Percentiles rank a stretch among this genome's conserved stretches.
These are phyloP conservation scores for Aspergillus leporis DNA, from an alignment of 495 filamentous ascomycete species.

Conservation along the genomic window DNA sequence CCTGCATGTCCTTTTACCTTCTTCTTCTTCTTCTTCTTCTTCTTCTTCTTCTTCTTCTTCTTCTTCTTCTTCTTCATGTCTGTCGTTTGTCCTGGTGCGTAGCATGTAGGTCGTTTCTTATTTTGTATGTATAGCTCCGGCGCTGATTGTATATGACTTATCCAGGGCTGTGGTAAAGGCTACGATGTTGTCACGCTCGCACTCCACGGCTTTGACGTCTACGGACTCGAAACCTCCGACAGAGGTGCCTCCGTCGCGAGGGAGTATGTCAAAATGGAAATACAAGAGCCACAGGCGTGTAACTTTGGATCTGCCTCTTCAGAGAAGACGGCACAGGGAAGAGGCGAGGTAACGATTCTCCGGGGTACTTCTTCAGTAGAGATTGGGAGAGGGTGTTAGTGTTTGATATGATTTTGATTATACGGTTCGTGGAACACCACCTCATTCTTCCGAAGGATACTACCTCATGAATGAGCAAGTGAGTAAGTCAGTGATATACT, in stretches of 20 bases:
- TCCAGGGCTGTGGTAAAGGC: constrained; percentile 37
- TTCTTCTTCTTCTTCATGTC: too few species aligned
- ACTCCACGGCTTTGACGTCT: constrained; percentile 33
- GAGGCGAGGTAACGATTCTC: constrained; percentile 46
- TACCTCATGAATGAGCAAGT: constrained; percentile 25
- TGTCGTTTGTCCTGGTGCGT: too few species aligned
- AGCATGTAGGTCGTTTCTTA: too few species aligned
- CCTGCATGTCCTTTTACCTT: constrained; percentile 23
- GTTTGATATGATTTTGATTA: constrained; percentile 75
- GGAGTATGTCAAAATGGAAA: constrained; percentile 18
- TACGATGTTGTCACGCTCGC: constrained; percentile 39
- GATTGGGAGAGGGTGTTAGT: constrained; percentile 44
- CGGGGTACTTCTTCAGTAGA: constrained; percentile 62
- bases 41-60: too few species aligned
- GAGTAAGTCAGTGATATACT: background rate
- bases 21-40: background rate
- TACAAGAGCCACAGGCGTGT: constrained; percentile 10
- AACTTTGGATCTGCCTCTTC: constrained; percentile 8
- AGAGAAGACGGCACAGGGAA: background rate
- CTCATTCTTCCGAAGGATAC: too few species aligned
- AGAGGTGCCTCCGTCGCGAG: constrained; percentile 25
- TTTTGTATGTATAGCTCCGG: too few species aligned
- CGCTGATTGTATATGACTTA: too few species aligned
- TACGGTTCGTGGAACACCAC: constrained; percentile 66
- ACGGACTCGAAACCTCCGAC: constrained; percentile 33